phyloP scores from a whole-genome alignment of 352 stramenopile species.

The Phytophthora brassicae region DNA sequence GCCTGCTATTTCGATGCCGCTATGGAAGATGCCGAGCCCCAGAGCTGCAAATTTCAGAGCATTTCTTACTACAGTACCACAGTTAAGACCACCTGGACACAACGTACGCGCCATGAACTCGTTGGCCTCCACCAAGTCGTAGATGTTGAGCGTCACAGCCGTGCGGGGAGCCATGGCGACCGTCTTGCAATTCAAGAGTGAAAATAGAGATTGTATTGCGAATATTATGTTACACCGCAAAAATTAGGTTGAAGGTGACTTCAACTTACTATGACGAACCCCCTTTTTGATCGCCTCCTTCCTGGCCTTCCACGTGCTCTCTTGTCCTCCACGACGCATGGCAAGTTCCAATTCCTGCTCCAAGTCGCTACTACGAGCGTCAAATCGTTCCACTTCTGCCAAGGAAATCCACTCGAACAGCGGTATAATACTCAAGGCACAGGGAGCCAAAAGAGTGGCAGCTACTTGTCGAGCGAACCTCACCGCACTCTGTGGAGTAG shows the following conservation, averaged over 20 bases:
- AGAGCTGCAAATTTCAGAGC: slow-evolving; percentile 29
- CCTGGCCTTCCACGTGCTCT: slow-evolving; percentile 69
- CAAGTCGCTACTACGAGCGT: slow-evolving; percentile 56
- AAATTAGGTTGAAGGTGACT: slow-evolving; percentile 5
- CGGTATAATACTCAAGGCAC: slow-evolving; percentile 64
- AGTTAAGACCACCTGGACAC: background rate
- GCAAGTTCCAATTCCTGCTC: slow-evolving; percentile 67
- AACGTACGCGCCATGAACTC: slow-evolving; percentile 80
- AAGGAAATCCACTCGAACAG: slow-evolving; percentile 80
- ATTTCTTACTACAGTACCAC: slow-evolving; percentile 1
- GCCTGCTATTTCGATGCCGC: slow-evolving; percentile 90
- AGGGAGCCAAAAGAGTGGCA: slow-evolving; percentile 41
- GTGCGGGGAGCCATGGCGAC: slow-evolving; percentile 54
- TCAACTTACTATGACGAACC: slow-evolving; percentile 17
- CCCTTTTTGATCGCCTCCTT: slow-evolving; percentile 69
- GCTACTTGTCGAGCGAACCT: slow-evolving; percentile 69
- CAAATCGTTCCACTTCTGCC: slow-evolving; percentile 70
- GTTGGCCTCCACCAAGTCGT: slow-evolving; percentile 93
- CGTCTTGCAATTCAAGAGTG: slow-evolving; percentile 6
- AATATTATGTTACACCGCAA: slow-evolving; percentile 11
- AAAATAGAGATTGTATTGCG: slow-evolving; percentile 5
- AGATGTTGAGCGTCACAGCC: slow-evolving; percentile 89
- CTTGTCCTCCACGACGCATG: slow-evolving; percentile 27
- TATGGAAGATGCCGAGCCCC: slow-evolving; percentile 93
- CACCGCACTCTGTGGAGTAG: slow-evolving; percentile 74